phyloP scores from a whole-genome alignment of 1,139 yeast genomes.

The Taphrina betulina region DNA sequence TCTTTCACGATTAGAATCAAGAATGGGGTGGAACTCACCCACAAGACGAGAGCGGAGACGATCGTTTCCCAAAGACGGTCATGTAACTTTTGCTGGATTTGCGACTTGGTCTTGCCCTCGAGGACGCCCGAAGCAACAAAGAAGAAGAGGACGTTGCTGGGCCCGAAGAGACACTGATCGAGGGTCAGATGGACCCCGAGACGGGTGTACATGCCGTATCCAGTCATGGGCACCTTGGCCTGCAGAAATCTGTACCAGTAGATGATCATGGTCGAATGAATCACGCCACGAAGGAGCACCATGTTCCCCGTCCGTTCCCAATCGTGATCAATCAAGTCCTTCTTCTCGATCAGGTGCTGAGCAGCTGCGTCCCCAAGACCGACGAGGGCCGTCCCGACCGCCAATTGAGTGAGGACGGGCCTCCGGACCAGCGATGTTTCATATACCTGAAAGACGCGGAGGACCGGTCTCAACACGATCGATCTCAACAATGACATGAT shows the following conservation, averaged over 20 bases:
- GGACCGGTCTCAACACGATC: background rate
- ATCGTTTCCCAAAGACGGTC: slow-evolving; percentile 19
- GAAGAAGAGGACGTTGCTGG: slow-evolving; percentile 27
- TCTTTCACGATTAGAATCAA: too few relatives aligned
- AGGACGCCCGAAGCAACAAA: slow-evolving; percentile 22
- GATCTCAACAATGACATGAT: background rate
- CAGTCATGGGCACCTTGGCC: slow-evolving; percentile 9
- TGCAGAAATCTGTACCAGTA: slow-evolving; percentile 26
- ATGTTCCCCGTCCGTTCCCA: slow-evolving; percentile 18
- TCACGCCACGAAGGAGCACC: slow-evolving; percentile 21
- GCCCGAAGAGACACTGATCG: slow-evolving; percentile 28
- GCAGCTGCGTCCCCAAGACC: slow-evolving; percentile 19
- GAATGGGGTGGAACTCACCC: slow-evolving; percentile 9
- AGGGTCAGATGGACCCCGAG: slow-evolving; percentile 7
- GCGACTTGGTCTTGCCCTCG: slow-evolving; percentile 11
- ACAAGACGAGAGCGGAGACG: slow-evolving; percentile 21
- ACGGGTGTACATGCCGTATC: background rate
- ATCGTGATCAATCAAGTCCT: slow-evolving; percentile 8
- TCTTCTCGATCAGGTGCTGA: slow-evolving; percentile 16
- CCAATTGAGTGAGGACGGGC: slow-evolving; percentile 4
- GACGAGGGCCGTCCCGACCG: slow-evolving; percentile 18
- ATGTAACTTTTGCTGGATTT: slow-evolving; percentile 21
- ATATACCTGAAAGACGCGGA: background rate
- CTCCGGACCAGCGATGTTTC: background rate
- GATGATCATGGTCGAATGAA: slow-evolving; percentile 26